These are phyloP conservation scores for Diddensiella transvaalensis DNA, from an alignment of 805 yeast species.

Conservation along the genomic window DNA sequence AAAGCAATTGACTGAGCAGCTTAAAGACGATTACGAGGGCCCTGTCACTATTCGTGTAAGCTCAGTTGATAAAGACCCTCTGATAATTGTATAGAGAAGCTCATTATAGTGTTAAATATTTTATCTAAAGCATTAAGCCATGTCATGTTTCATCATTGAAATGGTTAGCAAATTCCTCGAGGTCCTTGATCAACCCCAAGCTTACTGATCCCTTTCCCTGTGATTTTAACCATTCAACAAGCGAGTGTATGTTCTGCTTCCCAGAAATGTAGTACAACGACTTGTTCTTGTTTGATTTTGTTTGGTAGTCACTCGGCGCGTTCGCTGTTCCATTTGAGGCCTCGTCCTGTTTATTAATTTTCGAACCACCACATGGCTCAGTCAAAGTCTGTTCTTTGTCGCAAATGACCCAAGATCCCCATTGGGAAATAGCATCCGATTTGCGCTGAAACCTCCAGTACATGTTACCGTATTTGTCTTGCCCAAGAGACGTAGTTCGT, in stretches of 20 bases:
- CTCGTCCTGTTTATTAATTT: background rate
- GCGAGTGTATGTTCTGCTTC: constrained; percentile 20
- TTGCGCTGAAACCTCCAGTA: constrained; percentile 38
- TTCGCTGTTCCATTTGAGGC: background rate
- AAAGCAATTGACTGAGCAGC: constrained; percentile 45
- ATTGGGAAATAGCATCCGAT: constrained; percentile 25
- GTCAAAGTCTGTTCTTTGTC: constrained; percentile 21
- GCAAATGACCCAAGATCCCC: constrained; percentile 37
- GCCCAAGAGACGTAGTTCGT: constrained; percentile 35
- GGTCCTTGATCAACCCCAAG: constrained; percentile 15
- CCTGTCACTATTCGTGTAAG: constrained; percentile 38
- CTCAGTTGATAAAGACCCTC: constrained; percentile 62
- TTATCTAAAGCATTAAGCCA: background rate
- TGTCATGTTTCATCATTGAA: background rate
- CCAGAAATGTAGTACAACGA: constrained; percentile 27
- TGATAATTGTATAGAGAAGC: constrained; percentile 23
- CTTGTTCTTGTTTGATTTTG: constrained; percentile 2
- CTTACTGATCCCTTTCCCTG: constrained; percentile 12
- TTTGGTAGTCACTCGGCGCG: background rate
- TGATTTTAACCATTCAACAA: constrained; percentile 29
- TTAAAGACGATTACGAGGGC: constrained; percentile 32
- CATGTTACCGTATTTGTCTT: constrained; percentile 32
- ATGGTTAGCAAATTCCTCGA: constrained; percentile 19
- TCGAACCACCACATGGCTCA: constrained; percentile 10
- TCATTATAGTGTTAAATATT: background rate